A percentile compares a stretch with the other conserved stretches of the same genome.
These are phyloP conservation scores for Acanthamoeba rhysodes DNA, from an alignment of 208 protist species.

Conservation along the genomic window DNA sequence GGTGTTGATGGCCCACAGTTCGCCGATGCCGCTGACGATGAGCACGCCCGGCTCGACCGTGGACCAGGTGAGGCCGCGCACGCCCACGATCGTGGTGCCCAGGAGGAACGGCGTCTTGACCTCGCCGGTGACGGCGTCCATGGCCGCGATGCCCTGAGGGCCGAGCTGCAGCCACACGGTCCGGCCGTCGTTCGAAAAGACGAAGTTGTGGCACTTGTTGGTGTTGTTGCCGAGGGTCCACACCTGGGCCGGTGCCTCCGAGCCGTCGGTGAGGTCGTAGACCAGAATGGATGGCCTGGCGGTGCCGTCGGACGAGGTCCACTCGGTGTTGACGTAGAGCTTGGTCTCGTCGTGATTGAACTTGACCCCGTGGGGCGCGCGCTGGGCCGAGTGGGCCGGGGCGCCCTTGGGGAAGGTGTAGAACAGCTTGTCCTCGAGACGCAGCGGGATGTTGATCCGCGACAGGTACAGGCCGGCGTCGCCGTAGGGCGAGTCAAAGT, in stretches of 20 bases:
- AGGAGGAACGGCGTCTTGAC: neutral
- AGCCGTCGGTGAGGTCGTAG: neutral
- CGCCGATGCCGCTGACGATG: neutral
- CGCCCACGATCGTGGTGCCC: too few species aligned
- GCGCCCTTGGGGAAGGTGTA: neutral
- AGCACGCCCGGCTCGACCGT: neutral
- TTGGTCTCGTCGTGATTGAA: neutral
- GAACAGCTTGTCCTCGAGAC: neutral
- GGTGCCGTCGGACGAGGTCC: neutral
- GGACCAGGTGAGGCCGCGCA: too few species aligned
- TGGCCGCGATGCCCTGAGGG: neutral
- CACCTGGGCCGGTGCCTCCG: neutral
- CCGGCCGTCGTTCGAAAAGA: neutral
- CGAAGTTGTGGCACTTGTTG: neutral
- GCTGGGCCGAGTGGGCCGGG: neutral
- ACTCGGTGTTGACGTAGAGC: conserved; percentile 29
- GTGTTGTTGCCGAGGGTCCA: neutral
- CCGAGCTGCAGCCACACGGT: neutral
- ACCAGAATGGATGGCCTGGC: neutral
- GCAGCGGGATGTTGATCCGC: neutral
- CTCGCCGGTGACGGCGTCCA: neutral
- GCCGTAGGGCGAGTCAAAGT: conserved; percentile 9
- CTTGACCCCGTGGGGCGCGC: conserved; percentile 29
- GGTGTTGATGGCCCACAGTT: neutral
- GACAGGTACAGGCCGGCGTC: neutral